Base-by-base conservation (phyloP, 2,329 filamentous ascomycete species). In the Exophiala viscosa region DNA sequence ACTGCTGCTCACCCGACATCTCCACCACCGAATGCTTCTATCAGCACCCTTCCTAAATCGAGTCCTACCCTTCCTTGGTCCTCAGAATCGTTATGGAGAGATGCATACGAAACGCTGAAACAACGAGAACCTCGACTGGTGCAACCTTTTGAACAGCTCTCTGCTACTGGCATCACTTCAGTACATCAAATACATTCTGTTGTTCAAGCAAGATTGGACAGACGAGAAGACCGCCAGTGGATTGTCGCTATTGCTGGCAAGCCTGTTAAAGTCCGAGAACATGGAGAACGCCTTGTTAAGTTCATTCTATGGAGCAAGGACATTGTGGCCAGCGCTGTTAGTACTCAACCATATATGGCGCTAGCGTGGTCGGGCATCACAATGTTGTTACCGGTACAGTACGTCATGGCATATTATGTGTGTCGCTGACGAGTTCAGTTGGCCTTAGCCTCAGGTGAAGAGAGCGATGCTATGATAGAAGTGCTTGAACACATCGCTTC, bases 301-400 rank as follows among this genome's bases (percentile, higher is more conserved):
- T 58, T 64, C 38, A 40, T 62, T n/a, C 20, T 59, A 7, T 65
- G 56, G 58, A 55, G 57, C n/a, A 55, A 65, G 35, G 31, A 38
- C 3, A 56, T 65, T 28, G 51, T 65, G 38, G 60, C 60, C 23
- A 15, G 41, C 5, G 59, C 59, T 13, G 17, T 64, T 10, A 64
- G 49, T 20, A 45, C 42, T 17, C 62, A 65, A 40, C 63, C 62
- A 9, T 59, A 62, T 42, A 54, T 61, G 9, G 60, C 61, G 15
- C 36, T 66, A 39, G 64, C 61, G 23, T 65, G 64, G 64, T 59
- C 63, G 1, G 64, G 62, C 31, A 54, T 62, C 31, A 58, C 63
- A 18, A 36, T 64, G 1, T 45, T 61, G 41, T 55, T 65, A 17
- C 52, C 62, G 1, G 62, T 64, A 56, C 34, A 58, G n/a, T n/a